phyloP scores from a whole-genome alignment of 2,329 filamentous ascomycete species.

The Alternaria burnsii region DNA sequence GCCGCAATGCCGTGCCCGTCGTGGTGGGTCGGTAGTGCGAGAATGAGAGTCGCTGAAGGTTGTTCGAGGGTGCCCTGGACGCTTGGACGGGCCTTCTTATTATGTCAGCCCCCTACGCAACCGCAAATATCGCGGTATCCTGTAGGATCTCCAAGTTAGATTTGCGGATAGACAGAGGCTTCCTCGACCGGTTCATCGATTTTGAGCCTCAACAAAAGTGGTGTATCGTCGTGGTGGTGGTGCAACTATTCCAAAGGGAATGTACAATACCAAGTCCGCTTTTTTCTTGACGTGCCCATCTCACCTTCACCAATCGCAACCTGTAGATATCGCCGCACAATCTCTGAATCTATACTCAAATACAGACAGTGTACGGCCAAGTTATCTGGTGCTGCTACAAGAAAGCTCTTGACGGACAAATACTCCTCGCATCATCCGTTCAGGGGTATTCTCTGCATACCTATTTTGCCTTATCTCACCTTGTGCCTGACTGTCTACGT shows the following conservation, averaged over 20 bases:
- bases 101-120: conserved; percentile 29
- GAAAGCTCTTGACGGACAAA: not conserved
- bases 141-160: not conserved
- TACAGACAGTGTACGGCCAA: not conserved
- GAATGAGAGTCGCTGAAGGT: conserved; percentile 34
- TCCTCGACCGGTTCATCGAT: not conserved
- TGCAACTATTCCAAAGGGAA: not conserved
- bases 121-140: conserved; percentile 16
- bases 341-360: not conserved
- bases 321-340: not conserved
- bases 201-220: not conserved
- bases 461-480: not conserved
- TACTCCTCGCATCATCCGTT: conserved; percentile 1
- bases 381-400: not conserved
- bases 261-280: conserved; percentile 8
- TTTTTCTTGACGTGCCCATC: conserved; percentile 8
- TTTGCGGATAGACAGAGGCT: not conserved
- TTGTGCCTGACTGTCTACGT: not conserved
- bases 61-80: conserved; percentile 29
- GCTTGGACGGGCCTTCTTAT: conserved; percentile 28
- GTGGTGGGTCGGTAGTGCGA: conserved; percentile 38
- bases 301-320: conserved; percentile 13
- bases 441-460: conserved; percentile 9
- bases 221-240: not conserved
- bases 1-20: conserved; percentile 39